Conservation (phyloP, 495 filamentous ascomycete genomes). For the Podospora pseudocomata region DNA sequence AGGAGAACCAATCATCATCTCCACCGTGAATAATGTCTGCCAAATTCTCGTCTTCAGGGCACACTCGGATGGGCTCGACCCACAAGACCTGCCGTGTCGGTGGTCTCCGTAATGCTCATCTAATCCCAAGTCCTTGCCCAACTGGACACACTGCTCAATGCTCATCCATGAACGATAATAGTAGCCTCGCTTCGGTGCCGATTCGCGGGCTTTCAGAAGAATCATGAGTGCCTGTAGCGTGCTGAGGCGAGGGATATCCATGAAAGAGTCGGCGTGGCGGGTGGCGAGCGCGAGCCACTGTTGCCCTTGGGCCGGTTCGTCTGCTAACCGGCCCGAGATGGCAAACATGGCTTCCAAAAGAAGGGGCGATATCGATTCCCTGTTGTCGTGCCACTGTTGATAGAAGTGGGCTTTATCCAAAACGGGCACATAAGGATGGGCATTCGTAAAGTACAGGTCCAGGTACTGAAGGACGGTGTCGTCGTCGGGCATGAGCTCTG, state of each 20-base stretch:
- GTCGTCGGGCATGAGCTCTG: constrained; percentile 89
- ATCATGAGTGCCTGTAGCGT: constrained; percentile 91
- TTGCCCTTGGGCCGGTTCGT: constrained; percentile 77
- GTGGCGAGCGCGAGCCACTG: constrained; percentile 94
- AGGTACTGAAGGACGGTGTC: constrained; percentile 81
- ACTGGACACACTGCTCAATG: constrained; percentile 82
- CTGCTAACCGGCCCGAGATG: constrained; percentile 77
- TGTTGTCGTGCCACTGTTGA: constrained; percentile 85
- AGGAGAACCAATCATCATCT: constrained; percentile 90
- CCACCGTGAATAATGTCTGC: constrained; percentile 83
- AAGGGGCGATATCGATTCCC: constrained; percentile 83
- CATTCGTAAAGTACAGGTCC: constrained; percentile 85
- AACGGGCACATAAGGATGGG: constrained; percentile 96
- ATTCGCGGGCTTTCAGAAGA: constrained; percentile 86
- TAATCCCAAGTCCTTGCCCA: constrained; percentile 89
- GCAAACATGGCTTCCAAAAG: constrained; percentile 95
- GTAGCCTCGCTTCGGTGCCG: constrained; percentile 87
- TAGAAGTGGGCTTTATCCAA: constrained; percentile 81
- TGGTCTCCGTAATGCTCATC: constrained; percentile 83
- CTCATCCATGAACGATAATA: constrained; percentile 99
- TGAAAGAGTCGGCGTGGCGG: constrained; percentile 91
- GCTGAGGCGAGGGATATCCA: constrained; percentile 89
- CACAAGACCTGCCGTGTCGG: constrained; percentile 65
- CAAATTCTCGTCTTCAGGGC: constrained; percentile 81
- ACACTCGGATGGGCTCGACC: constrained; percentile 67